Base-by-base conservation (phyloP, 768 basidiomycete genomes). In the Podaxis carcinomalis region DNA sequence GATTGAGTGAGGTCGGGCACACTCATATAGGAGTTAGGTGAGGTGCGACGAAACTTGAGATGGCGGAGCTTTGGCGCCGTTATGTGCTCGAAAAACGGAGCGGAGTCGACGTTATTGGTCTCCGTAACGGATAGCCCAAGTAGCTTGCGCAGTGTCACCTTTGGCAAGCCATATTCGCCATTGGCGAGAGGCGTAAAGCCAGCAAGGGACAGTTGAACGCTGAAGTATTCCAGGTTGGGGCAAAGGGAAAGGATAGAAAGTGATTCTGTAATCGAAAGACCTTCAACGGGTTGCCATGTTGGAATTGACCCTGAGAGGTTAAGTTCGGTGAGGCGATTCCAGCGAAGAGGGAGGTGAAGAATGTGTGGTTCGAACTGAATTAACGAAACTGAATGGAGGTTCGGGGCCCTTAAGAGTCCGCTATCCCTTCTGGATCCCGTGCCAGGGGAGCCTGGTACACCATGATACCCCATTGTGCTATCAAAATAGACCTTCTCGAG, bases 401-500 rank as follows among this genome's bases (percentile, higher is more conserved):
- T 61, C 3, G 59, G 59, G 13, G 59, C 59, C 13, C 39, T 61
- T 13, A 61, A 23, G 35, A 61, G 23, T 14, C 59, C 59, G n/a
- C 59, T 61, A 27, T 61, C 59, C 46, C 59, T 55, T 9, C 59
- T 47, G 3, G 59, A 21, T 16, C 52, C 37, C 5, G 37, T 49
- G 9, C 53, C 53, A 47, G 59, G 59, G 13, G 59, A 61, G 40
- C 53, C 46, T 14, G 52, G 52, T 6, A 55, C 59, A 27, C 59
- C 46, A 39, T 61, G 59, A 13, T 61, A 61, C 2, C 59, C 59
- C 35, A 61, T 49, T 1, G 52, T 53, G 27, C 59, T 61, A 28
- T 61, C 59, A 49, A 61, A 49, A 28, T 61, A 55, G 25, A 61
- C 25, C 52, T 61, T 61, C 40, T 61, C 59, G 52, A 61, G 50